Conservation (phyloP, 768 basidiomycete genomes). For the Dacryopinax spathularia region DNA sequence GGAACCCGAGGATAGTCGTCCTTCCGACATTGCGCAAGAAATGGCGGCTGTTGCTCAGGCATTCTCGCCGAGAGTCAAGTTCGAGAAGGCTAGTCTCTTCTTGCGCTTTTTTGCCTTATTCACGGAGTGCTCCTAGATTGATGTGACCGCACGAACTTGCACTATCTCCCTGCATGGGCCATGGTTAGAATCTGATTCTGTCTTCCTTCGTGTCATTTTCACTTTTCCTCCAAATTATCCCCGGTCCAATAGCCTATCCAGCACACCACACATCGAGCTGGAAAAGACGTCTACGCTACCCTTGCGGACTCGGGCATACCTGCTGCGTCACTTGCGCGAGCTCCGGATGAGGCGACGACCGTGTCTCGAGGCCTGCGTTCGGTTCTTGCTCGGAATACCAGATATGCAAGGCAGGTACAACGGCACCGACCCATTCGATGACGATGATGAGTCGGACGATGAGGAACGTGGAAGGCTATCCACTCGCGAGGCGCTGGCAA, state of each 20-base stretch:
- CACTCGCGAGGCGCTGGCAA: slow-evolving; percentile 59
- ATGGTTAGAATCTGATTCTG: slow-evolving; percentile 75
- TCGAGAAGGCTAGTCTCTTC: slow-evolving; percentile 53
- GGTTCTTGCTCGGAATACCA: slow-evolving; percentile 61
- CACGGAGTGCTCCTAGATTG: slow-evolving; percentile 26
- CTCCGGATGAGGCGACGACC: slow-evolving; percentile 63
- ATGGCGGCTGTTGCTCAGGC: slow-evolving; percentile 42
- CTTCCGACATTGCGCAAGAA: slow-evolving; percentile 12
- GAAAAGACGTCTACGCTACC: slow-evolving; percentile 74
- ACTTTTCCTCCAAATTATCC: slow-evolving; percentile 79
- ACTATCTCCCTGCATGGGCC: slow-evolving; percentile 79
- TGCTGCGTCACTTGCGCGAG: slow-evolving; percentile 58
- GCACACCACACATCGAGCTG: slow-evolving; percentile 61
- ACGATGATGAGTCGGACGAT: slow-evolving; percentile 25
- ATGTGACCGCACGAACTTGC: slow-evolving; percentile 44
- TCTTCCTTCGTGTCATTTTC: slow-evolving; percentile 79
- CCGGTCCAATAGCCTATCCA: slow-evolving; percentile 41
- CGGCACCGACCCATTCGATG: slow-evolving; percentile 21
- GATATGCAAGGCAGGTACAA: slow-evolving; percentile 16
- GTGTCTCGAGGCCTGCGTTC: slow-evolving; percentile 69
- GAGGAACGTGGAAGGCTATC: slow-evolving; percentile 34
- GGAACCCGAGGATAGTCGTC: neutral
- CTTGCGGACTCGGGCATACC: slow-evolving; percentile 57
- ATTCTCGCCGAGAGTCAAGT: slow-evolving; percentile 57
- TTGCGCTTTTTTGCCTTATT: too few species aligned